phyloP scores from a whole-genome alignment of 2,329 filamentous ascomycete species.

The Fusarium abutilonis region DNA sequence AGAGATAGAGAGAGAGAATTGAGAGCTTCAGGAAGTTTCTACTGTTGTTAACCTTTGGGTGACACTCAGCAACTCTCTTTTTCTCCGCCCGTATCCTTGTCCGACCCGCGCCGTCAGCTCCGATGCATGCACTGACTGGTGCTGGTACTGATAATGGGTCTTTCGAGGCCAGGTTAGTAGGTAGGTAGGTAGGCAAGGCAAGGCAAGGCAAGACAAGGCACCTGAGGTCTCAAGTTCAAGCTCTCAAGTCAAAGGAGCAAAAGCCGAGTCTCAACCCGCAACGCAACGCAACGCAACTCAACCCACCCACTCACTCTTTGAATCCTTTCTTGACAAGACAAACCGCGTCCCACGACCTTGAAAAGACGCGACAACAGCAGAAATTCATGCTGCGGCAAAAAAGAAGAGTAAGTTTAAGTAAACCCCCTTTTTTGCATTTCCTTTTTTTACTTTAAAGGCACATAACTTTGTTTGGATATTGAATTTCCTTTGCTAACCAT shows the following conservation, averaged over 20 bases:
- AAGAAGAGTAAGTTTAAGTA: conserved; percentile 42
- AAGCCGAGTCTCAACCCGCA: conserved; percentile 34
- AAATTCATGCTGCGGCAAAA: conserved; percentile 48
- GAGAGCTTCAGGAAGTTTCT: too few relatives aligned
- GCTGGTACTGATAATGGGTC: conserved; percentile 6
- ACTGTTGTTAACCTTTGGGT: background rate
- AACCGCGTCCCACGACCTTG: conserved; percentile 45
- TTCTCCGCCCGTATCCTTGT: conserved; percentile 29
- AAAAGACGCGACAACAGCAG: conserved; percentile 48
- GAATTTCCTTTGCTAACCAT: conserved; percentile 24
- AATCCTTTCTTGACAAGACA: conserved; percentile 42
- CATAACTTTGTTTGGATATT: background rate
- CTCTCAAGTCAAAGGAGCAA: conserved; percentile 15
- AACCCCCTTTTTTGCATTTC: conserved; percentile 3
- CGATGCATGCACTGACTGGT: conserved; percentile 24
- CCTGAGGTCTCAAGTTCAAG: too few relatives aligned
- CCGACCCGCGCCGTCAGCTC: conserved; percentile 40
- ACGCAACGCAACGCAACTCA: conserved; percentile 22
- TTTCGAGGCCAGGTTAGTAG: conserved; percentile 9
- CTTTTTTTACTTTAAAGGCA: background rate
- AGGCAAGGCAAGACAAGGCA: conserved; percentile 13
- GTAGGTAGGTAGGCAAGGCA: background rate
- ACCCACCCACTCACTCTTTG: conserved; percentile 41
- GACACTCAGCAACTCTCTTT: conserved; percentile 12
- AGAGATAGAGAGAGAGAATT: too few relatives aligned